Conservation (phyloP, 306 rosid genomes). For the Trifolium dubium region DNA sequence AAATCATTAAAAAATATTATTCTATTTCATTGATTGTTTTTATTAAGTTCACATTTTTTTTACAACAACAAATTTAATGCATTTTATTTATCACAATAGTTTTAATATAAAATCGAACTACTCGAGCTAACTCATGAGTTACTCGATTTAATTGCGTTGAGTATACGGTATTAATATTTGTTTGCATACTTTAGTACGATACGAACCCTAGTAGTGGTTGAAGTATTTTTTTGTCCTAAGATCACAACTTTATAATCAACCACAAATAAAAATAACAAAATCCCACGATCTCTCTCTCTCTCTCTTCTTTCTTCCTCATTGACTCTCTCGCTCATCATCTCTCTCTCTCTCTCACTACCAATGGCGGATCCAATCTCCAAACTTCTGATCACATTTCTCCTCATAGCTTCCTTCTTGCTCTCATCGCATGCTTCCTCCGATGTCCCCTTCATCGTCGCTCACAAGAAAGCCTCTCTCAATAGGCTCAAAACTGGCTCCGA, state of each 20-base stretch:
- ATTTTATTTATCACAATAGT: too few species aligned
- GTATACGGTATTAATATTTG: not conserved
- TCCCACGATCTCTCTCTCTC: slow-evolving; percentile 34
- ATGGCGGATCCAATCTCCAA: slow-evolving; percentile 65
- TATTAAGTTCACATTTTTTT: too few species aligned
- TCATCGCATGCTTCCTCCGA: slow-evolving; percentile 70
- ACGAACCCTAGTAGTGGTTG: slow-evolving; percentile 35
- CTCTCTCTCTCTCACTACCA: slow-evolving; percentile 5
- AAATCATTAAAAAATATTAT: too few species aligned
- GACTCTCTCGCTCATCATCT: slow-evolving; percentile 30
- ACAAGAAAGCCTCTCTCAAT: slow-evolving; percentile 94
- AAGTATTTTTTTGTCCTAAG: not conserved
- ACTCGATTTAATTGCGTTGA: too few species aligned
- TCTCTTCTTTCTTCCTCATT: slow-evolving; percentile 20
- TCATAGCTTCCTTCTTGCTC: slow-evolving; percentile 53
- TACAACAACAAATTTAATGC: too few species aligned
- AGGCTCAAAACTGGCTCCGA: slow-evolving; percentile 91
- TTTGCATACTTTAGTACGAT: too few species aligned
- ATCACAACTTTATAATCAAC: slow-evolving; percentile 27
- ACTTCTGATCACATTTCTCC: slow-evolving; percentile 40
- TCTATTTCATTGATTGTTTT: too few species aligned
- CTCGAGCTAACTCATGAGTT: too few species aligned
- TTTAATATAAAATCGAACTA: too few species aligned
- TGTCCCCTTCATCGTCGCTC: slow-evolving; percentile 83
- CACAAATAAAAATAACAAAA: slow-evolving; percentile 25